phyloP scores from a whole-genome alignment of 768 basidiomycete genomes.

The Artomyces pyxidatus region DNA sequence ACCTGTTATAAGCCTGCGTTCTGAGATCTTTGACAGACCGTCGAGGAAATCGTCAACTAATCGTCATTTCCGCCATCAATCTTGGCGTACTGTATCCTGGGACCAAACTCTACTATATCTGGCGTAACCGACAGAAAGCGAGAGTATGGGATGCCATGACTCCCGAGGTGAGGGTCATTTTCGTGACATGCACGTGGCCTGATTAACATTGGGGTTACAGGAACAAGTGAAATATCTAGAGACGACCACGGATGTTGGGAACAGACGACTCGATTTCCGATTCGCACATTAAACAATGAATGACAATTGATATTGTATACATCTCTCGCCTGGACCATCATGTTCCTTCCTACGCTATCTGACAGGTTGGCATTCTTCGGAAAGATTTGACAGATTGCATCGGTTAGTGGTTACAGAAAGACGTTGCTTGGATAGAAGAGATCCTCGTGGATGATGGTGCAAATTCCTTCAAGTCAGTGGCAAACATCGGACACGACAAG shows the following conservation, averaged over 20 bases:
- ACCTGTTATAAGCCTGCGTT: background rate
- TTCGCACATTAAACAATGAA: constrained; percentile 18
- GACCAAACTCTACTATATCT: constrained; percentile 47
- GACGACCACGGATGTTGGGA: constrained; percentile 26
- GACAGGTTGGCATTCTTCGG: too few species aligned
- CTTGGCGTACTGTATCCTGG: constrained; percentile 43
- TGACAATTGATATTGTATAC: background rate
- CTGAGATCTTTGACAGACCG: constrained; percentile 31
- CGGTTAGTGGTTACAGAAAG: too few species aligned
- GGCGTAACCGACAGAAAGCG: constrained; percentile 46
- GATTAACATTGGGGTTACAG: background rate
- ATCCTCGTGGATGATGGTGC: too few species aligned
- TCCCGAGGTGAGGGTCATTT: constrained; percentile 19
- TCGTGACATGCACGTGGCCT: background rate
- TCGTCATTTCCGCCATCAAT: constrained; percentile 43
- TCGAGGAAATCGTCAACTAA: constrained; percentile 50
- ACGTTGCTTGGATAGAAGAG: too few species aligned
- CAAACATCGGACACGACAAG: too few species aligned
- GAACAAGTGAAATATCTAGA: constrained; percentile 28
- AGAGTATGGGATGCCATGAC: constrained; percentile 54
- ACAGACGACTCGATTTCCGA: constrained; percentile 23
- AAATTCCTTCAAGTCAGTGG: too few species aligned
- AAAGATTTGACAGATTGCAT: too few species aligned
- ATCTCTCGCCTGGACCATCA: too few species aligned
- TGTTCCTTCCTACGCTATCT: too few species aligned